Conservation (phyloP, 2,329 filamentous ascomycete genomes). For the Microdochium trichocladiopsis region DNA sequence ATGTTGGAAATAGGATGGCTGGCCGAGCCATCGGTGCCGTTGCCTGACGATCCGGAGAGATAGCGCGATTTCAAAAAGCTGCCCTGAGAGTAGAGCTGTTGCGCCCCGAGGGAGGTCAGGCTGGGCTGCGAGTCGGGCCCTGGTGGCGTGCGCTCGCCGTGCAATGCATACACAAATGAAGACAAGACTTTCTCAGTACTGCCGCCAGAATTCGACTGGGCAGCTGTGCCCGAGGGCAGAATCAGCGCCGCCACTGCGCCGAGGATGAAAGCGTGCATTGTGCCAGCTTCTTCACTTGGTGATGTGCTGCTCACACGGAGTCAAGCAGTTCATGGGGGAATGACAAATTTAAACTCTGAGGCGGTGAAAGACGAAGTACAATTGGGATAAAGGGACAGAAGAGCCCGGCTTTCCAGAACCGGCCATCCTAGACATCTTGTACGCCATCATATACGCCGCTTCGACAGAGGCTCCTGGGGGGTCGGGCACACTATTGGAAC, state of each 20-base stretch:
- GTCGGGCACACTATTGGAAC: too few species aligned
- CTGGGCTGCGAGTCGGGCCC: constrained; percentile 16
- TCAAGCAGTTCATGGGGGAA: too few species aligned
- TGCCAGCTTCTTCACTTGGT: neutral
- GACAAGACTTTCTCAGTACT: constrained; percentile 37
- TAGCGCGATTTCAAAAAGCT: constrained; percentile 41
- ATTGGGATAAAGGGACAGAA: too few species aligned
- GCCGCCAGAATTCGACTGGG: neutral
- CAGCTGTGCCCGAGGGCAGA: neutral
- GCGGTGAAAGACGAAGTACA: too few species aligned
- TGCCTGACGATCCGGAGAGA: constrained; percentile 19
- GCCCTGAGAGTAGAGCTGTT: constrained; percentile 44
- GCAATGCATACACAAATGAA: constrained; percentile 37
- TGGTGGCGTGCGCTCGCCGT: constrained; percentile 47
- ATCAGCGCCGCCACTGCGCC: neutral
- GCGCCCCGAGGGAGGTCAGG: constrained; percentile 46
- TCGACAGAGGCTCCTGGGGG: too few species aligned
- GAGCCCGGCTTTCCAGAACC: too few species aligned
- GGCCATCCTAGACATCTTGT: too few species aligned
- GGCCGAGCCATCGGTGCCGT: constrained; percentile 14
- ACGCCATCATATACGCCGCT: too few species aligned
- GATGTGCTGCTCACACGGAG: neutral
- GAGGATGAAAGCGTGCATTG: neutral
- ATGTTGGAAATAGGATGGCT: constrained; percentile 34
- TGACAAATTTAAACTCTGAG: too few species aligned